Percentiles rank a stretch among this genome's conserved stretches.
phyloP scores from a whole-genome alignment of 129 eudicot genomes.

The Kitagawia praeruptora region DNA sequence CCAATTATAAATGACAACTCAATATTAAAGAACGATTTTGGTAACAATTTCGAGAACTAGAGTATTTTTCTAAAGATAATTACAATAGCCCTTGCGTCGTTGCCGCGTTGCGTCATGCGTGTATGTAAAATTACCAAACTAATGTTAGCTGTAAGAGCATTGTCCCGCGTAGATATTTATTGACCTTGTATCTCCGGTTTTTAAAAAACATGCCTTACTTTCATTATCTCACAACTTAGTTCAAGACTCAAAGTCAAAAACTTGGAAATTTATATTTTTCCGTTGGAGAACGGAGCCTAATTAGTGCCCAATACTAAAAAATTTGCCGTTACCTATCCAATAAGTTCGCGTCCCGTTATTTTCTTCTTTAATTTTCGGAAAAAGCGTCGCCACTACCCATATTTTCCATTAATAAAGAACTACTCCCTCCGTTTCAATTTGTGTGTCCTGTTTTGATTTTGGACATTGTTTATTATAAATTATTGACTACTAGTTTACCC shows the following conservation, averaged over 20 bases:
- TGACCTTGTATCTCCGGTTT: not conserved
- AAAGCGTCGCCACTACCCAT: not conserved
- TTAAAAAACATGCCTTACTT: not conserved
- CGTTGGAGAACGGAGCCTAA: not conserved
- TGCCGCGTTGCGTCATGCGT: too few relatives aligned
- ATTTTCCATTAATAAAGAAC: not conserved
- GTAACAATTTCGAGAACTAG: too few relatives aligned
- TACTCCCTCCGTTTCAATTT: too few relatives aligned
- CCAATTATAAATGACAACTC: too few relatives aligned
- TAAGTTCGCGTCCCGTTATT: not conserved
- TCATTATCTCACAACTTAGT: not conserved
- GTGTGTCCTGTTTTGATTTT: too few relatives aligned
- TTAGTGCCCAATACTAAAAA: not conserved
- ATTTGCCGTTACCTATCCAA: not conserved
- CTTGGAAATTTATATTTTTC: not conserved
- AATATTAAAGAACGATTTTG: too few relatives aligned
- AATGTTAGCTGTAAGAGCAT: constrained; percentile 1
- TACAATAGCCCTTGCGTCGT: too few relatives aligned
- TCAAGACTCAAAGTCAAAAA: not conserved
- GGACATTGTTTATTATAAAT: too few relatives aligned
- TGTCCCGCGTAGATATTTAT: not conserved
- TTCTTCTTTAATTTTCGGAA: not conserved
- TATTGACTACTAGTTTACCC: too few relatives aligned
- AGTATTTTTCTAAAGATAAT: too few relatives aligned
- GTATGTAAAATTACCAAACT: not conserved